A percentile compares a stretch with the other conserved stretches of the same genome.
phyloP scores from a whole-genome alignment of 1,284 basidiomycete genomes.

The Moesziomyces antarcticus region DNA sequence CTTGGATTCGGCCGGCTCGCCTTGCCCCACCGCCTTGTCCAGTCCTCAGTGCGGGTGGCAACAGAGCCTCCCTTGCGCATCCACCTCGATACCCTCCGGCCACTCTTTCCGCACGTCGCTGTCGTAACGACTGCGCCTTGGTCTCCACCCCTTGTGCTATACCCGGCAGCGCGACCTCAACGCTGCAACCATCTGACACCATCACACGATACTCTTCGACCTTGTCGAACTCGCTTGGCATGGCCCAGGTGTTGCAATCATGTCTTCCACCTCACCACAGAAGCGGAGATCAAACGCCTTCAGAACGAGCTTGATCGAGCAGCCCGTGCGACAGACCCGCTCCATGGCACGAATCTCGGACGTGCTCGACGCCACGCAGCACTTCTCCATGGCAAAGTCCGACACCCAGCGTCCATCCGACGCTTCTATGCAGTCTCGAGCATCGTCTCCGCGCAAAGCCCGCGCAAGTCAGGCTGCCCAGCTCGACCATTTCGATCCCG shows the following conservation, averaged over 20 bases:
- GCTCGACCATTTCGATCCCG: constrained; percentile 25
- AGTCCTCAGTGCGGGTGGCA: too few species aligned
- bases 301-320: constrained; percentile 19
- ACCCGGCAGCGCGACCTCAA: too few species aligned
- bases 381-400: neutral
- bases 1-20: too few species aligned
- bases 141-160: too few species aligned
- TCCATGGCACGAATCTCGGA: constrained; percentile 48
- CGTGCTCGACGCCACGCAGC: constrained; percentile 13
- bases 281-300: constrained; percentile 32
- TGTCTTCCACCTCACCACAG: constrained; percentile 40
- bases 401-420: constrained; percentile 4
- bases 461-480: constrained; percentile 21
- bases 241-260: constrained; percentile 1
- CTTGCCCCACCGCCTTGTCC: too few species aligned
- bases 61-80: too few species aligned
- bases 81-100: too few species aligned
- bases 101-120: too few species aligned
- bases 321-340: constrained; percentile 45
- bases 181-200: too few species aligned
- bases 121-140: too few species aligned
- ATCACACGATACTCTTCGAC: neutral
- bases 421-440: constrained; percentile 10
- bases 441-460: constrained; percentile 21
- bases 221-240: neutral